These are phyloP conservation scores for Trichoderma sp. DNA, from an alignment of 2,329 filamentous ascomycete species.

Conservation along the genomic window DNA sequence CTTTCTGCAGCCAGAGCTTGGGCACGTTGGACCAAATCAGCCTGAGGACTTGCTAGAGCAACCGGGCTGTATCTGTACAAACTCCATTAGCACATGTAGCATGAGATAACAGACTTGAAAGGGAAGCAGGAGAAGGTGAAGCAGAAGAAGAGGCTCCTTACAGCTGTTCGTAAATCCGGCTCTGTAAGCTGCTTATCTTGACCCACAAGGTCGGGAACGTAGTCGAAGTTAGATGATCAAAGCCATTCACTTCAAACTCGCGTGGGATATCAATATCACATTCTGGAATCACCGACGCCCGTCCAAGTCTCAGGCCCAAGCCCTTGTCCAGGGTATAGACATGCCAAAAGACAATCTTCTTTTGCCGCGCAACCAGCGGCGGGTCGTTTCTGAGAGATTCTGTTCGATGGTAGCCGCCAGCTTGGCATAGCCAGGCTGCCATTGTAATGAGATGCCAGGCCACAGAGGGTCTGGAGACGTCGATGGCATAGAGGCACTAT, in stretches of 20 bases:
- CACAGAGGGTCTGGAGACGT: conserved; percentile 64
- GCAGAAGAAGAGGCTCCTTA: conserved; percentile 31
- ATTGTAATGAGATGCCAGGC: conserved; percentile 66
- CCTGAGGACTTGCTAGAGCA: conserved; percentile 47
- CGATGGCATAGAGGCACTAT: conserved; percentile 64
- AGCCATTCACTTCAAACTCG: conserved; percentile 49
- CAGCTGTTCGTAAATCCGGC: conserved; percentile 60
- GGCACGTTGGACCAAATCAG: conserved; percentile 48
- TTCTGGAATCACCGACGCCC: conserved; percentile 61
- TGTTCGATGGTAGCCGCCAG: conserved; percentile 62
- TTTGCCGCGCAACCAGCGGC: conserved; percentile 41
- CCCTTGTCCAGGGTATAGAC: conserved; percentile 62
- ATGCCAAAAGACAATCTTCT: conserved; percentile 53
- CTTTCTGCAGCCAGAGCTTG: conserved; percentile 46
- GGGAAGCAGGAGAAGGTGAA: not conserved
- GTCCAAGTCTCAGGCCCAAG: conserved; percentile 62
- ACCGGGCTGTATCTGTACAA: conserved; percentile 54
- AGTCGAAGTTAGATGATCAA: conserved; percentile 37
- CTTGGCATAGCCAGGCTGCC: conserved; percentile 64
- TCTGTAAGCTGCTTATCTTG: conserved; percentile 58
- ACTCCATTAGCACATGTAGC: not conserved
- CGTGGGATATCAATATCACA: conserved; percentile 60
- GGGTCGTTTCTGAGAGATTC: conserved; percentile 42
- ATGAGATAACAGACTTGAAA: not conserved
- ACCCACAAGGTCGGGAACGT: conserved; percentile 59